A percentile compares a stretch with the other conserved stretches of the same genome.
phyloP scores from a whole-genome alignment of 495 filamentous ascomycete species.

The Parathielavia appendiculata region DNA sequence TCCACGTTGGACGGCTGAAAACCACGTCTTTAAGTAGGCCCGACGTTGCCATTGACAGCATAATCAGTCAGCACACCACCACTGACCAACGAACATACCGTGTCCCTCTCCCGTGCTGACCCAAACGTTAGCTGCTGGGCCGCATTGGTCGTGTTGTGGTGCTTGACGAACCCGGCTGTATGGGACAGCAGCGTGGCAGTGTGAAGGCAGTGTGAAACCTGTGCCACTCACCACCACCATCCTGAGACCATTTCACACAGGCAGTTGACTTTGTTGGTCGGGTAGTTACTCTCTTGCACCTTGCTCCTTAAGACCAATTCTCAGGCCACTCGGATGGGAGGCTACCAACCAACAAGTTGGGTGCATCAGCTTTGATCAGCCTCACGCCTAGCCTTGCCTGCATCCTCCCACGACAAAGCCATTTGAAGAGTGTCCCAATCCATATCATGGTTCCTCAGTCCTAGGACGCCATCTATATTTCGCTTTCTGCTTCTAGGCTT shows the following conservation, averaged over 20 bases:
- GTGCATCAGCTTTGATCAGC: too few relatives aligned
- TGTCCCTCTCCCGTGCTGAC: neutral
- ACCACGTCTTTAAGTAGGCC: neutral
- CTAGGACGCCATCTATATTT: too few relatives aligned
- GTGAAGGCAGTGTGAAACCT: slow-evolving; percentile 11
- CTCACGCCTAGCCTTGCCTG: too few relatives aligned
- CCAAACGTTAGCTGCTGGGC: neutral
- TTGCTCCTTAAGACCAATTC: too few relatives aligned
- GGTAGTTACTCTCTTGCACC: neutral
- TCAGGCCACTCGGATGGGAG: too few relatives aligned
- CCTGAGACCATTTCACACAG: neutral
- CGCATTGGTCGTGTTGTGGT: neutral
- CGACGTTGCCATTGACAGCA: neutral
- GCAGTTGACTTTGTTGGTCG: too few relatives aligned
- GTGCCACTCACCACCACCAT: neutral
- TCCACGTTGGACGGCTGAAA: neutral
- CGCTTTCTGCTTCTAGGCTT: too few relatives aligned
- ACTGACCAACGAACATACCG: neutral
- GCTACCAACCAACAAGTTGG: too few relatives aligned
- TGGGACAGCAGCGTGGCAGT: slow-evolving; percentile 11
- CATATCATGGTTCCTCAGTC: too few relatives aligned
- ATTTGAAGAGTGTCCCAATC: too few relatives aligned
- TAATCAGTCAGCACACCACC: neutral
- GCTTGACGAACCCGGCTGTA: neutral
- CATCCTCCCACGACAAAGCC: too few relatives aligned